phyloP scores from a whole-genome alignment of 176 grass and related monocot species.

The Aegilops longissima region DNA sequence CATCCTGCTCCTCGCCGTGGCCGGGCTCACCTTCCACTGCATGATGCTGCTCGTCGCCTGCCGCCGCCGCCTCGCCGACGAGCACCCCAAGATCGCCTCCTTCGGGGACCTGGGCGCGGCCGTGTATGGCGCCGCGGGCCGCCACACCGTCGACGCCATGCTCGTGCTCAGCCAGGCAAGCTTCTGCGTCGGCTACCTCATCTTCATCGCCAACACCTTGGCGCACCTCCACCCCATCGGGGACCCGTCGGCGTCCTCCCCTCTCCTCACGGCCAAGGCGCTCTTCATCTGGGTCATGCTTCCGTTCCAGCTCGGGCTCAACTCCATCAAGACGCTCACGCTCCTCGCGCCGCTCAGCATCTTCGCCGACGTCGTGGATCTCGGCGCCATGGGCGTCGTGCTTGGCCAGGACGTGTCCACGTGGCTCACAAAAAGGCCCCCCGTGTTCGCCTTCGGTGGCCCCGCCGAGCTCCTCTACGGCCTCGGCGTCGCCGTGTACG shows the following conservation, averaged over 20 bases:
- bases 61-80: constrained; percentile 55
- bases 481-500: constrained; percentile 89
- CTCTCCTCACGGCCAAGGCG: constrained; percentile 60
- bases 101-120: constrained; percentile 86
- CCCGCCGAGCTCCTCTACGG: constrained; percentile 79
- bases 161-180: constrained; percentile 95
- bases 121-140: constrained; percentile 52
- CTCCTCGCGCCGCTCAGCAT: constrained; percentile 91
- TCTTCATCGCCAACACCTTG: constrained; percentile 90
- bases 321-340: constrained; percentile 93
- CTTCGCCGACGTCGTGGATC: constrained; percentile 86
- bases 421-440: constrained; percentile 43
- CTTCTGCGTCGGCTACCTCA: constrained; percentile 92
- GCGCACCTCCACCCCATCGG: constrained; percentile 61
- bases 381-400: constrained; percentile 95
- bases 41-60: constrained; percentile 89
- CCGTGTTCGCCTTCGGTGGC: constrained; percentile 54
- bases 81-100: constrained; percentile 64
- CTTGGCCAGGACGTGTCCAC: constrained; percentile 68
- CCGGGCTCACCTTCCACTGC: constrained; percentile 85
- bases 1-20: constrained; percentile 58
- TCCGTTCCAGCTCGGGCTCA: constrained; percentile 91
- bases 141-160: constrained; percentile 77
- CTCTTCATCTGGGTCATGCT: constrained; percentile 79
- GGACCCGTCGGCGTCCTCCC: background rate